Percentiles rank a stretch among this genome's conserved stretches.
These are phyloP conservation scores for Penicillium capsulatum DNA, from an alignment of 2,329 filamentous ascomycete species.

Conservation along the genomic window DNA sequence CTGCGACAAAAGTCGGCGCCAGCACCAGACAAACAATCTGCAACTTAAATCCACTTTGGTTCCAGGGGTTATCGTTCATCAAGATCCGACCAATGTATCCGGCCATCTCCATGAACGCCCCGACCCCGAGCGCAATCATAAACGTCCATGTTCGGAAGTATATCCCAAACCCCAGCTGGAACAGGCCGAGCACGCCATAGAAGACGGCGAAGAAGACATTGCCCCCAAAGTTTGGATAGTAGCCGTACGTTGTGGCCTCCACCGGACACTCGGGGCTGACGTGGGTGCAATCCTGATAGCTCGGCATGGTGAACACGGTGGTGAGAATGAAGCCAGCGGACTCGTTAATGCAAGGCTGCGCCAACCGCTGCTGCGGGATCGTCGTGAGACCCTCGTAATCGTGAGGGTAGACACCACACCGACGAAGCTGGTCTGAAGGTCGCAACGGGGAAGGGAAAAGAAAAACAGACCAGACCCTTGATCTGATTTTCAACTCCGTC, in stretches of 20 bases:
- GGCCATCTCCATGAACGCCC: conserved; percentile 49
- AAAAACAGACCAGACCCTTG: neutral
- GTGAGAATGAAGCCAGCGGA: neutral
- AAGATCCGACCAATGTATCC: conserved; percentile 56
- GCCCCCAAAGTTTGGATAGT: conserved; percentile 49
- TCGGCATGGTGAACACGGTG: conserved; percentile 11
- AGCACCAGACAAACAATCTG: conserved; percentile 56
- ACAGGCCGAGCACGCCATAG: conserved; percentile 48
- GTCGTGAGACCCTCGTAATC: neutral
- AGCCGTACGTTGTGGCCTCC: conserved; percentile 50
- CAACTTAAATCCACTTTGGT: conserved; percentile 47
- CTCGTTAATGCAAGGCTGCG: neutral
- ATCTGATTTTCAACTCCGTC: conserved; percentile 1
- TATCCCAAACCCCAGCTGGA: conserved; percentile 49
- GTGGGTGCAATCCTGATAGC: conserved; percentile 31
- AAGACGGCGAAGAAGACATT: conserved; percentile 53
- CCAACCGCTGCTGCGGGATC: neutral
- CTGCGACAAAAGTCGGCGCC: conserved; percentile 54
- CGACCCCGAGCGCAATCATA: conserved; percentile 47
- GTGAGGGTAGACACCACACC: too few species aligned
- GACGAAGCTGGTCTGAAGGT: too few species aligned
- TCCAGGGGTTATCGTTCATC: conserved; percentile 52
- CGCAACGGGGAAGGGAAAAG: too few species aligned
- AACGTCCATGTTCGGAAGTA: conserved; percentile 55
- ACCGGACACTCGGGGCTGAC: conserved; percentile 42